Base-by-base conservation (phyloP, 73 alveolate species). In the Diophrys sp. region DNA sequence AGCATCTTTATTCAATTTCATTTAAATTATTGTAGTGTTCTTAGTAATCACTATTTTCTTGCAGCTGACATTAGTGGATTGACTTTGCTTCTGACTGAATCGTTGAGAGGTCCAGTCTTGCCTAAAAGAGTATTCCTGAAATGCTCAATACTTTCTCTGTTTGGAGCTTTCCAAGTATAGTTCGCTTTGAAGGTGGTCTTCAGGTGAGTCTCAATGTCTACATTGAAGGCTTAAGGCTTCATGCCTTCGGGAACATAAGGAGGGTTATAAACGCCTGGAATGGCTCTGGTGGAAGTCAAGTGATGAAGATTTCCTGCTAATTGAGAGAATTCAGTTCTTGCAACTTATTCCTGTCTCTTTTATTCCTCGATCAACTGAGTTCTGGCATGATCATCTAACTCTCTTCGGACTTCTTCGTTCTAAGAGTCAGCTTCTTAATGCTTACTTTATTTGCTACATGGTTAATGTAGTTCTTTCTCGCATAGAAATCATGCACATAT, bases 201-300 rank as follows among this genome's bases (percentile, higher is more conserved):
- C 54, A 93, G 68, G 82, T 93, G 98, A 25, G 90, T 89, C 71
- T 93, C 98, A 2, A 93, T 83, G 67, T 93, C 96, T 32, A 86
- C 88, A 79, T 93, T 92, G 74, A 90, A 93, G 0, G 90, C 96
- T 29, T 90, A 79, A 30, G 95, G 96, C 68, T 93, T 93, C 67
- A 86, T 81, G 18, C 87, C 96, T 0, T 75, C 74, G 69, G 73
- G 66, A 18, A 85, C 78, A 79, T 87, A 93, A 0, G 98, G 98
- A n/a, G 94, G 80, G 77, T 93, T 93, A 74, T 90, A 93, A 8
- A 93, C 96, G 24, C 98, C 98, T 33, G 98, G 96, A 55, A 87
- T 86, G 23, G 89, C 91, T 67, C 82, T 89, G 1, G 98, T 93
- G 24, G 95, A 86, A 31, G 86, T 73, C 57, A 93, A 84, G 73